phyloP scores from a whole-genome alignment of 202 grass and related monocot genomes.

The Musa balbisiana region DNA sequence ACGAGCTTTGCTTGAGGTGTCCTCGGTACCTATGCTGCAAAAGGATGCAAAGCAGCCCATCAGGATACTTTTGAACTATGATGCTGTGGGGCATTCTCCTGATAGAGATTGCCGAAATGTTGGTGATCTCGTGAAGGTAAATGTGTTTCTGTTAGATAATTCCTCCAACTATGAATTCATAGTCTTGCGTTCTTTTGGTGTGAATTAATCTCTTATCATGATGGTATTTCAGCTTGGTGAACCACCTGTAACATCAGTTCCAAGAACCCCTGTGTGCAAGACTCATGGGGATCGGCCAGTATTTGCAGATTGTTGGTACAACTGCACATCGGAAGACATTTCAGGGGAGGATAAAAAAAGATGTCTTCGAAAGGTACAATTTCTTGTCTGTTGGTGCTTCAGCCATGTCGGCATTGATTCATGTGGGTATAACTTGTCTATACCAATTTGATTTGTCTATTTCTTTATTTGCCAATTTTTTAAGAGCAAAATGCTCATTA shows the following conservation, averaged over 20 bases:
- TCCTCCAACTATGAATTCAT: background rate
- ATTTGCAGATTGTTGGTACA: constrained; percentile 96
- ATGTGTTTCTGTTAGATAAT: background rate
- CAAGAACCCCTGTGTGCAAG: constrained; percentile 59
- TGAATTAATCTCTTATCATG: background rate
- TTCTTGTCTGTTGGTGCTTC: constrained; percentile 3
- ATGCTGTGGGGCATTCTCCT: constrained; percentile 79
- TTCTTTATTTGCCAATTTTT: too few relatives aligned
- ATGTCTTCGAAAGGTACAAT: constrained; percentile 77
- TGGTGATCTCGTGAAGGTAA: constrained; percentile 80
- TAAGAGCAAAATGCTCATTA: too few relatives aligned
- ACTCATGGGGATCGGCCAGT: constrained; percentile 73
- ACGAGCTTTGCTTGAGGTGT: constrained; percentile 51
- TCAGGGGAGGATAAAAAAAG: constrained; percentile 85
- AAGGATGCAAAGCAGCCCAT: constrained; percentile 64
- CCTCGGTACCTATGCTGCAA: constrained; percentile 25
- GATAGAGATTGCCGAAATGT: constrained; percentile 82
- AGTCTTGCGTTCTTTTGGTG: background rate
- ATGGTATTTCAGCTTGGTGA: constrained; percentile 66
- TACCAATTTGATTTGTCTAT: background rate
- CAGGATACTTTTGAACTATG: constrained; percentile 96
- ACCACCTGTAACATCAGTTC: constrained; percentile 44
- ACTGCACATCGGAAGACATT: constrained; percentile 87
- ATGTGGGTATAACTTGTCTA: background rate
- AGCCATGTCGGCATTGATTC: background rate